These are phyloP conservation scores for Stenogyne calaminthoides DNA, from an alignment of 305 asterid genomes.

Conservation along the genomic window DNA sequence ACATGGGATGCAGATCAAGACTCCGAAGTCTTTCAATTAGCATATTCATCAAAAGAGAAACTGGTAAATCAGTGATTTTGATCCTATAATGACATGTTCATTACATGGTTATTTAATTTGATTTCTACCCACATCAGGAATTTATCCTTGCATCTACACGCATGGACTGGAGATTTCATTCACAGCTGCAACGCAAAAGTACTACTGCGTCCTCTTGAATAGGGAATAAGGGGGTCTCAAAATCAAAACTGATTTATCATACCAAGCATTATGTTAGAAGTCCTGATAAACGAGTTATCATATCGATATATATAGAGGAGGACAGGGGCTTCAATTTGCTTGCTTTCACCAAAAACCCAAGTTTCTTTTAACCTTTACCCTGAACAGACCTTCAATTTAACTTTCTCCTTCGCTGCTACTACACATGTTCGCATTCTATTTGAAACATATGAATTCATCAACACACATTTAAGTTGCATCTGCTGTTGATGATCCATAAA, in stretches of 20 bases:
- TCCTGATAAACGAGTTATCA: not conserved
- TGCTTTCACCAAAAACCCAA: not conserved
- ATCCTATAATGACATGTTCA: not conserved
- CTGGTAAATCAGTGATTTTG: not conserved
- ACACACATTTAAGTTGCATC: not conserved
- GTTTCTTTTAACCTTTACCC: not conserved
- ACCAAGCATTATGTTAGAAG: not conserved
- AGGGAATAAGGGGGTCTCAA: not conserved
- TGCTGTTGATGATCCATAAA: not conserved
- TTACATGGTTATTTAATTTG: not conserved
- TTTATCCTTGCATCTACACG: not conserved
- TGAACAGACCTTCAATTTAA: not conserved
- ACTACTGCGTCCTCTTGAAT: too few species aligned
- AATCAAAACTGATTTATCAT: not conserved
- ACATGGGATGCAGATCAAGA: not conserved
- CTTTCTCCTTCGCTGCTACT: not conserved
- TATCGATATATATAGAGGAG: not conserved
- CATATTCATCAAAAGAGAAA: not conserved
- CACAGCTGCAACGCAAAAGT: too few species aligned
- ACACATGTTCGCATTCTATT: not conserved
- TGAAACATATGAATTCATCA: not conserved
- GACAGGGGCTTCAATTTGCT: not conserved
- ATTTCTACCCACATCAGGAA: not conserved
- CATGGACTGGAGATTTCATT: not conserved
- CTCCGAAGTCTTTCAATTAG: not conserved